Percentiles rank a stretch among this genome's conserved stretches.
Conservation (phyloP, 371 early-diverging fungal genomes). For the Blakeslea trispora region DNA sequence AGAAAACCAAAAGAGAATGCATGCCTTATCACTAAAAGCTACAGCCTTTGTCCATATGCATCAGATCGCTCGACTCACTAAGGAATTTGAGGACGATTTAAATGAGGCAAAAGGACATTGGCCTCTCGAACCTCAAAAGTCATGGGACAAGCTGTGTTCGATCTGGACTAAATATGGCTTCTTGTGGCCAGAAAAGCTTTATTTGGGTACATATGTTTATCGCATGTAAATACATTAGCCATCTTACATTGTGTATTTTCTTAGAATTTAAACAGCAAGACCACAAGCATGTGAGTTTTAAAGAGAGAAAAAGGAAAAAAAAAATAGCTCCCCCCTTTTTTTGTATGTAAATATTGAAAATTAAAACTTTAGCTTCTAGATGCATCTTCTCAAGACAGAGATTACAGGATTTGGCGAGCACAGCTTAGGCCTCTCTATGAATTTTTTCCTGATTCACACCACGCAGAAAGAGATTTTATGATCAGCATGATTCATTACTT, state of each 20-base stretch:
- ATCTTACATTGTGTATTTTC: background rate
- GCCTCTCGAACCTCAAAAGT: conserved; percentile 12
- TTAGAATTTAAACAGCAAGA: conserved; percentile 3
- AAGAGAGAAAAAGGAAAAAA: no score
- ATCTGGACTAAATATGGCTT: conserved; percentile 20
- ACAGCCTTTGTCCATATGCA: conserved; percentile 5
- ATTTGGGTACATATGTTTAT: conserved; percentile 7
- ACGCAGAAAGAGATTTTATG: conserved; percentile 3
- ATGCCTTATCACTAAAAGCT: background rate
- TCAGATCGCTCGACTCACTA: conserved; percentile 13
- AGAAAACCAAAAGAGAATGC: background rate
- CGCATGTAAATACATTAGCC: background rate
- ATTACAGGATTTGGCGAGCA: conserved; percentile 11
- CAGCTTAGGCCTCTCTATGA: conserved; percentile 14
- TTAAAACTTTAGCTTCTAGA: background rate
- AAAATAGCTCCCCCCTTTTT: no score
- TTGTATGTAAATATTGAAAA: no score
- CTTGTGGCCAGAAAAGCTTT: conserved; percentile 17
- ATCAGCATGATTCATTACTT: conserved; percentile 8
- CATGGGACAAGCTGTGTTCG: conserved; percentile 14
- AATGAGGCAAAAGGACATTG: conserved; percentile 11
- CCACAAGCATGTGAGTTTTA: background rate
- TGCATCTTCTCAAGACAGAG: no score
- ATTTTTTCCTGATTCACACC: conserved; percentile 11
- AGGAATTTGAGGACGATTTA: conserved; percentile 11